Conservation (phyloP, 2,329 filamentous ascomycete genomes). For the Huntiella moniliformis region DNA sequence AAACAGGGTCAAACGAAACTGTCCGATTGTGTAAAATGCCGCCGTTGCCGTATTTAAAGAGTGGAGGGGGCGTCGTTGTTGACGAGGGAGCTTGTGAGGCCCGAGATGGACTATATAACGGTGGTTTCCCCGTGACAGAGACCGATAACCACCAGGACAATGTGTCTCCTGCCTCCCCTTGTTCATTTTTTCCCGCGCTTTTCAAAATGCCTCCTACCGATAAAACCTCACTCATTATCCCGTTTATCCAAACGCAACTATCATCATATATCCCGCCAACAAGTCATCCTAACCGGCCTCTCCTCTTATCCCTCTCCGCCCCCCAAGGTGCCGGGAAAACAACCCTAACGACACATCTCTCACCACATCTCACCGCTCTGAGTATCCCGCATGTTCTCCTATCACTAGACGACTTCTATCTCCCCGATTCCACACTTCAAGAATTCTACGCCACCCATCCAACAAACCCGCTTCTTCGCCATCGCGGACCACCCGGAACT, state of each 20-base stretch:
- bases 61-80: too few species aligned
- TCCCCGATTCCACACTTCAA: constrained; percentile 49
- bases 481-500: constrained; percentile 66
- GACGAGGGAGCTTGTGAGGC: too few species aligned
- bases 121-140: too few species aligned
- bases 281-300: constrained; percentile 33
- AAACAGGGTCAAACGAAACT: too few species aligned
- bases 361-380: constrained; percentile 35
- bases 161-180: background rate
- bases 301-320: constrained; percentile 78
- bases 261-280: constrained; percentile 9
- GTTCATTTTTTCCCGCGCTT: background rate
- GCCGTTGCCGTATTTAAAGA: too few species aligned
- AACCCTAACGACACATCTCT: constrained; percentile 55
- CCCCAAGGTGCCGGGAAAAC: constrained; percentile 89
- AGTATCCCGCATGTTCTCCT: constrained; percentile 45
- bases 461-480: constrained; percentile 57
- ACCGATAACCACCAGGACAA: too few species aligned
- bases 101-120: too few species aligned
- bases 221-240: constrained; percentile 59
- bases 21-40: too few species aligned
- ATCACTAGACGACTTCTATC: constrained; percentile 82
- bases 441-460: constrained; percentile 46
- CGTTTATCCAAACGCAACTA: constrained; percentile 50
- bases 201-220: constrained; percentile 42